Evolutionary conservation across 331 rosid genomes (phyloP).

Genomic region (Malus hybrid): DNA sequence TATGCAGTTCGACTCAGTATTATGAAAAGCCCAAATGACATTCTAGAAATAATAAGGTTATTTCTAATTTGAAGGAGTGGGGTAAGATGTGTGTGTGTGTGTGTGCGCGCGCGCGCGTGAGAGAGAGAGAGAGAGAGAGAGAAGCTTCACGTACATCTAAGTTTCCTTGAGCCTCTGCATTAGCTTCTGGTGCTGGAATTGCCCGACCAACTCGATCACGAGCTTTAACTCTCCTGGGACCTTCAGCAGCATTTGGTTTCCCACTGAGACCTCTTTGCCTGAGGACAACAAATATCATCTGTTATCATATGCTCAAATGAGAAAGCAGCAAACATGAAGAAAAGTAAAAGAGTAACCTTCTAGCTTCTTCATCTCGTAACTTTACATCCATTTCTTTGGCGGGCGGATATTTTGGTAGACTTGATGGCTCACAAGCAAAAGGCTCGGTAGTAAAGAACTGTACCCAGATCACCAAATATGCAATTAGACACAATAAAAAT

Average conservation of each 20-base stretch:
- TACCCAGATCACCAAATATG: constrained; percentile 16
- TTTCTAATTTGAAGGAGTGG: not conserved
- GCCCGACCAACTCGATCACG: constrained; percentile 78
- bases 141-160: constrained; percentile 59
- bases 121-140: not conserved
- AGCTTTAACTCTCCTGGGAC: constrained; percentile 52
- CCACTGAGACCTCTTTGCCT: constrained; percentile 75
- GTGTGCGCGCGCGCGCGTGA: not conserved
- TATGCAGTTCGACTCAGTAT: not conserved
- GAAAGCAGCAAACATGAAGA: constrained; percentile 8
- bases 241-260: constrained; percentile 61
- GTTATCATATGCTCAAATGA: constrained; percentile 19
- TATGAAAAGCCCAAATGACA: not conserved
- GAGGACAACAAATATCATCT: constrained; percentile 17
- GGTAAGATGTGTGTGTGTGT: not conserved
- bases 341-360: constrained; percentile 47
- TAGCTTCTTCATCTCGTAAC: constrained; percentile 91
- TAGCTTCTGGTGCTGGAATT: constrained; percentile 89
- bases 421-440: constrained; percentile 81
- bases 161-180: constrained; percentile 88
- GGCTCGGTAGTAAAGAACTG: constrained; percentile 90
- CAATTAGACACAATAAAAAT: not conserved
- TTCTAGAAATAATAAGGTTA: not conserved
- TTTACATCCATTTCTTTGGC: constrained; percentile 94
- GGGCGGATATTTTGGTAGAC: constrained; percentile 91